A percentile compares a stretch with the other conserved stretches of the same genome.
These are phyloP conservation scores for Beauveria bassiana DNA, from an alignment of 2,329 filamentous ascomycete genomes.

Conservation along the genomic window DNA sequence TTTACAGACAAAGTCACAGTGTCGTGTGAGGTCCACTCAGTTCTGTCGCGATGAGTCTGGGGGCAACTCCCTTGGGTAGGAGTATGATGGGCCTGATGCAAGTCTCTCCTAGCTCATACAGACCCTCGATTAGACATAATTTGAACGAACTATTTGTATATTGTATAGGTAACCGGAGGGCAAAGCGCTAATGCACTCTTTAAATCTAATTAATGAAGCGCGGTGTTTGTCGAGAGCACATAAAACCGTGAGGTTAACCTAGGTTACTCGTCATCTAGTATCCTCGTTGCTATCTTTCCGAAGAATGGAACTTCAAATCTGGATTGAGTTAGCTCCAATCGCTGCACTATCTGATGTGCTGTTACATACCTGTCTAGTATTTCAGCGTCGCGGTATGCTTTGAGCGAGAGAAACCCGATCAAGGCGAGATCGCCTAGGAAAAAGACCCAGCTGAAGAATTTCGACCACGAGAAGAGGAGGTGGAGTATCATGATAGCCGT, in stretches of 20 bases:
- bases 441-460: constrained; percentile 74
- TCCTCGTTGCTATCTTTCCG: constrained; percentile 75
- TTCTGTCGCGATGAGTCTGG: constrained; percentile 36
- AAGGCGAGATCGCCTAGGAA: constrained; percentile 67
- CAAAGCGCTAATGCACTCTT: background rate
- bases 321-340: constrained; percentile 13
- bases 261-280: constrained; percentile 71
- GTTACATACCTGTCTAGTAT: constrained; percentile 49
- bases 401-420: constrained; percentile 68
- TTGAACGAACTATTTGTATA: background rate
- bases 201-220: background rate
- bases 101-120: background rate
- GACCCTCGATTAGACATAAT: background rate
- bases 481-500: constrained; percentile 68
- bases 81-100: background rate
- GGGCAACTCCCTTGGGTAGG: too few species aligned
- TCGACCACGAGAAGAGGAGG: constrained; percentile 78
- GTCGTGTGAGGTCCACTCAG: constrained; percentile 39
- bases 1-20: constrained; percentile 42
- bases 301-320: constrained; percentile 85
- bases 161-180: background rate
- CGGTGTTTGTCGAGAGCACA: background rate
- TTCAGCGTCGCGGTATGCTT: constrained; percentile 77
- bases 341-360: constrained; percentile 5
- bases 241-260: background rate